A percentile compares a stretch with the other conserved stretches of the same genome.
phyloP scores from a whole-genome alignment of 2,329 filamentous ascomycete species.

The Sarocladium strictum region DNA sequence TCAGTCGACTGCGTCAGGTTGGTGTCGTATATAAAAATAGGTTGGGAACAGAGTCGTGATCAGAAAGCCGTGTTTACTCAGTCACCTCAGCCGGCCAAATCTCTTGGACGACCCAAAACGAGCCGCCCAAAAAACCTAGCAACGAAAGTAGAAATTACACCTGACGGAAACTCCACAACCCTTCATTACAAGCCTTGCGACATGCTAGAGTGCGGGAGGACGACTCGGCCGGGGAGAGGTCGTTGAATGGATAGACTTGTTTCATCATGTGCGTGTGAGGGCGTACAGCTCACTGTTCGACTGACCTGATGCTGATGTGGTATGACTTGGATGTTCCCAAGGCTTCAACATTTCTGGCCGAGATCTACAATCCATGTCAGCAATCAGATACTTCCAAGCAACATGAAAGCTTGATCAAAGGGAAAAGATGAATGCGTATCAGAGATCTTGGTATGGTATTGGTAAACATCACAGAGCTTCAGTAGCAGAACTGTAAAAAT shows the following conservation, averaged over 20 bases:
- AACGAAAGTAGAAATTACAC: conserved; percentile 58
- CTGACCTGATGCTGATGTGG: neutral
- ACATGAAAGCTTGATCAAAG: neutral
- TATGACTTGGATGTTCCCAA: neutral
- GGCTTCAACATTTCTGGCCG: too few species aligned
- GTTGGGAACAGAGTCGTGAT: conserved; percentile 18
- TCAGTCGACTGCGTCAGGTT: conserved; percentile 1
- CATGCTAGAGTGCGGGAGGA: conserved; percentile 63
- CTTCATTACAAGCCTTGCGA: conserved; percentile 45
- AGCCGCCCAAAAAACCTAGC: conserved; percentile 34
- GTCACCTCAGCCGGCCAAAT: conserved; percentile 53
- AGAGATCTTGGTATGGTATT: conserved; percentile 60
- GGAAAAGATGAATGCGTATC: conserved; percentile 24
- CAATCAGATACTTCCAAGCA: neutral
- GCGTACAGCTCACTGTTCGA: conserved; percentile 5
- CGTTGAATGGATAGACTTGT: conserved; percentile 71
- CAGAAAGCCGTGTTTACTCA: conserved; percentile 68
- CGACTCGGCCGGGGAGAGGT: conserved; percentile 62
- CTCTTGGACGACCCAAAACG: conserved; percentile 47
- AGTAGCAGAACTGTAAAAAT: conserved; percentile 71
- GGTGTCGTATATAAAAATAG: neutral
- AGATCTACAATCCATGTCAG: too few species aligned
- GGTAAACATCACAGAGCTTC: conserved; percentile 59
- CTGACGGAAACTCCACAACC: conserved; percentile 66
- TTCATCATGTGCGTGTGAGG: conserved; percentile 26